Conservation (phyloP, 768 basidiomycete genomes). For the Lentinula sp. region DNA sequence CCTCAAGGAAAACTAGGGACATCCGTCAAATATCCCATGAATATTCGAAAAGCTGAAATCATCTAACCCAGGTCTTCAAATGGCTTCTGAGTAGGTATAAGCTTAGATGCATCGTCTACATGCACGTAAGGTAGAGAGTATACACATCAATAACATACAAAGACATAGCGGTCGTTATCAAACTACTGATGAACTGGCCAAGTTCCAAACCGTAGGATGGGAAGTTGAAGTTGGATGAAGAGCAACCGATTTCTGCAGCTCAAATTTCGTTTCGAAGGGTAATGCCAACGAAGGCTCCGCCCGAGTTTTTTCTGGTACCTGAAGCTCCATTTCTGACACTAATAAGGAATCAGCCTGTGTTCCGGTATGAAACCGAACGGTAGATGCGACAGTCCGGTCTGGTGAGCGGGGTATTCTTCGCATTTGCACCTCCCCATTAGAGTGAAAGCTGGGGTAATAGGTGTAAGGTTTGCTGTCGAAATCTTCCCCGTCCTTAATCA, state of each 20-base stretch:
- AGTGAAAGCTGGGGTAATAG: not conserved
- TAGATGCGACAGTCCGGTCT: not conserved
- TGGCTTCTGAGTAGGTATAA: too few species aligned
- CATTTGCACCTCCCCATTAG: conserved; percentile 5
- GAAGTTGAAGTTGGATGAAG: not conserved
- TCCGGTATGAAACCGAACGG: not conserved
- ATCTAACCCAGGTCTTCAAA: too few species aligned
- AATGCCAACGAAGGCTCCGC: not conserved
- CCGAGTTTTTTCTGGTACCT: not conserved
- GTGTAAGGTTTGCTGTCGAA: conserved; percentile 8
- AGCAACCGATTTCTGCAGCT: not conserved
- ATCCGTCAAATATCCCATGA: too few species aligned
- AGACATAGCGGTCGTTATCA: not conserved
- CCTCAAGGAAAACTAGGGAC: too few species aligned
- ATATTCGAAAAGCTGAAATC: too few species aligned
- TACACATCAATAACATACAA: not conserved
- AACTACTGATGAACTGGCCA: not conserved
- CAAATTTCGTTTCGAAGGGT: not conserved
- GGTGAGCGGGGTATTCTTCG: not conserved
- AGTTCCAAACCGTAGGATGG: not conserved
- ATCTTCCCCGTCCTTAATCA: conserved; percentile 1
- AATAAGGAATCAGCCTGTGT: not conserved
- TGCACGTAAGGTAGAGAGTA: not conserved
- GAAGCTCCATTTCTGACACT: not conserved
- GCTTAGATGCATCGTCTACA: too few species aligned